phyloP scores from a whole-genome alignment of 352 stramenopile species.

The Pseudoperonospora humuli region DNA sequence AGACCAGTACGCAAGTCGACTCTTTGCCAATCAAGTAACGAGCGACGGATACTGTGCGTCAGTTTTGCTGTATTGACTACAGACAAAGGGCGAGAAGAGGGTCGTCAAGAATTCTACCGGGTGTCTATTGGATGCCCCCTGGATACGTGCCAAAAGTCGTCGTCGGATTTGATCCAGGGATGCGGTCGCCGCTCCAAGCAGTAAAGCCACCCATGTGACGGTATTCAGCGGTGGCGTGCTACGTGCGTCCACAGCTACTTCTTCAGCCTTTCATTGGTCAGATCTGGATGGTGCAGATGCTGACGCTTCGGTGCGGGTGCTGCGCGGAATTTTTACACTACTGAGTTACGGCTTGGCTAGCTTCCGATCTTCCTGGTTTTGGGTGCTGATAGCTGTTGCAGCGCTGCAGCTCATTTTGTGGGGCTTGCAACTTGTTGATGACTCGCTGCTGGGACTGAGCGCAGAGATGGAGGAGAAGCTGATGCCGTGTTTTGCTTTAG shows the following conservation, averaged over 20 bases:
- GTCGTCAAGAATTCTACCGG: too few species aligned
- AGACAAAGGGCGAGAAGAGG: too few species aligned
- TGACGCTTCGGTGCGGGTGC: constrained; percentile 39
- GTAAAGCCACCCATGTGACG: too few species aligned
- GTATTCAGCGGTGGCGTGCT: constrained; percentile 35
- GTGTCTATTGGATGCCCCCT: too few species aligned
- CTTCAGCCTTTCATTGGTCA: constrained; percentile 23
- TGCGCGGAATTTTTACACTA: constrained; percentile 54
- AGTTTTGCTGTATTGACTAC: too few species aligned
- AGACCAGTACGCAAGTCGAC: too few species aligned
- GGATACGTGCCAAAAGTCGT: too few species aligned
- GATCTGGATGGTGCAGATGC: constrained; percentile 24
- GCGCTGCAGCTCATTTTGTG: constrained; percentile 48
- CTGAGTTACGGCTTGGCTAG: constrained; percentile 40
- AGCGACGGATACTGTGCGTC: too few species aligned
- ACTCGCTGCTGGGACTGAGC: constrained; percentile 31
- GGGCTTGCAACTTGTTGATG: constrained; percentile 35
- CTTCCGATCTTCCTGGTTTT: constrained; percentile 35
- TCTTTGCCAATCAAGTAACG: too few species aligned
- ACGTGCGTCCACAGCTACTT: constrained; percentile 40
- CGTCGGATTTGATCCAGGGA: too few species aligned
- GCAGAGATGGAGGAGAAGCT: constrained; percentile 37
- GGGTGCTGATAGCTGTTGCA: constrained; percentile 33
- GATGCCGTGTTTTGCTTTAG: constrained; percentile 38
- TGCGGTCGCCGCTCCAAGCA: too few species aligned